phyloP scores from a whole-genome alignment of 306 rosid genomes.

The Albizia julibrissin region DNA sequence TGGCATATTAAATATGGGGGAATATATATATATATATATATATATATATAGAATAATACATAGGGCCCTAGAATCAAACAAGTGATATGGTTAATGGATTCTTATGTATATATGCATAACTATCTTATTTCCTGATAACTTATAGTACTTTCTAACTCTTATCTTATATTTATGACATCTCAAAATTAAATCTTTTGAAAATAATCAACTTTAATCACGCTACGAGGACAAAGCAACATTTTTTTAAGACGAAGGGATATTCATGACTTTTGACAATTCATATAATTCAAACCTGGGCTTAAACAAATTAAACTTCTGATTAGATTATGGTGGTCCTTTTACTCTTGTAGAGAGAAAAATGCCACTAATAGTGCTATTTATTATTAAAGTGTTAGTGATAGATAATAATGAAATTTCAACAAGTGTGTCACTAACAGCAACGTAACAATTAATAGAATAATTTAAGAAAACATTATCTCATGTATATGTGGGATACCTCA shows the following conservation, averaged over 20 bases:
- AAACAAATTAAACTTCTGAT: background rate
- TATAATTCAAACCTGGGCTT: background rate
- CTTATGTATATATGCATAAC: background rate
- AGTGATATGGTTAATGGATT: conserved; percentile 12
- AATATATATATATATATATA: too few relatives aligned
- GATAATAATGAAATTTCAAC: too few relatives aligned
- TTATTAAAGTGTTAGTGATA: too few relatives aligned
- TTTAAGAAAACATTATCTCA: too few relatives aligned
- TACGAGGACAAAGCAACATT: background rate
- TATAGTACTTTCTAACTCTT: background rate
- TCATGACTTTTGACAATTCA: background rate
- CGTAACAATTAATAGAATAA: too few relatives aligned
- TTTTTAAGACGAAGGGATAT: background rate
- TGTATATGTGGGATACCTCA: too few relatives aligned
- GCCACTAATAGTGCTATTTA: background rate
- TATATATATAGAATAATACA: background rate
- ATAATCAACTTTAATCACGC: background rate
- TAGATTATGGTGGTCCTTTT: background rate
- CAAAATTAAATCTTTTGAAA: background rate
- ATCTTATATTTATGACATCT: background rate
- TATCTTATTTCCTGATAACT: background rate
- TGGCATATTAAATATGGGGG: conserved; percentile 22
- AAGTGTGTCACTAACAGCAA: too few relatives aligned
- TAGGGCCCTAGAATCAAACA: conserved; percentile 12
- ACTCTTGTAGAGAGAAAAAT: background rate